Base-by-base conservation (phyloP, 805 yeast genomes). In the Nakazawaea wyomingensis region DNA sequence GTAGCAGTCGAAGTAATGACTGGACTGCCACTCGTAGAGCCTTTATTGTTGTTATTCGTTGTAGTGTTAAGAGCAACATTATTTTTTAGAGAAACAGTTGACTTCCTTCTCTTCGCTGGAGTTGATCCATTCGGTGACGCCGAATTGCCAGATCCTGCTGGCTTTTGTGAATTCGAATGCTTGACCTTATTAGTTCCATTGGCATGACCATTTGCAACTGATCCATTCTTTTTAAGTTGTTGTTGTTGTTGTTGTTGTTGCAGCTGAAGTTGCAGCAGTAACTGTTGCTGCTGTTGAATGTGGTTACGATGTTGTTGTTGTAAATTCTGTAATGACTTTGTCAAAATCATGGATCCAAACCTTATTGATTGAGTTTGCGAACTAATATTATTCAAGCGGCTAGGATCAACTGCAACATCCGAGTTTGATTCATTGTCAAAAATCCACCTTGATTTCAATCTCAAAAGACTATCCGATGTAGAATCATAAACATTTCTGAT, bases 301-400 rank as follows among this genome's bases (percentile, higher is more conserved):
- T 44, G 32, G 19, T 44, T 44, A 24, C 47, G 47, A 31, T 60
- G 59, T 50, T 61, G 68, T 49, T 65, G 72, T 38, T 59, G 64
- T 22, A 54, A 48, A 50, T 61, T 60, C 42, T 64, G 68, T 45
- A 85, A 85, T 0, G 96, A 82, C 60, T 90, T 91, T 4, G 93
- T 78, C 33, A 89, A 69, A 26, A 91, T 64, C 96, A 89, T 89
- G 5, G 95, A 78, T 7, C 96, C 96, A 63, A 90, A 90, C 47
- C 97, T 70, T 24, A 91, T 85, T 1, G 85, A 81, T 62, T 90
- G 97, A 1, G 96, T 89, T 40, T 82, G 91, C 42, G 82, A 82
- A 11, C 88, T 77, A 33, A 90, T 87, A 49, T 84, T 83, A 56
- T 90, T 90, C 53, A 90, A 70, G 43, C 76, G 73, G 0, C 96